These are phyloP conservation scores for Suillus alpinus DNA, from an alignment of 768 basidiomycete species.

Conservation along the genomic window DNA sequence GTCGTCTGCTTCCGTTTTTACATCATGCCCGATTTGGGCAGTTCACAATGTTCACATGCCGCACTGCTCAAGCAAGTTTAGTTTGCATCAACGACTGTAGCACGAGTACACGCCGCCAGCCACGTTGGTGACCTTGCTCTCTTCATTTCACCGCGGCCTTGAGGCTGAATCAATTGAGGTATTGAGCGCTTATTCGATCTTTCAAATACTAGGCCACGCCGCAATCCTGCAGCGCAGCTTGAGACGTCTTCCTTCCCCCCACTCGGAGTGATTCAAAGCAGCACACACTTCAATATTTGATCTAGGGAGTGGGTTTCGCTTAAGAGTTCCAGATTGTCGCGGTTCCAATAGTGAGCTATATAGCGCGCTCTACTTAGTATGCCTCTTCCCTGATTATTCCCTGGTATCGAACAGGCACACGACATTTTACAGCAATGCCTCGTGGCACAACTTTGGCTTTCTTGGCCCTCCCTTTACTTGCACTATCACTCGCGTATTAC, in stretches of 20 bases:
- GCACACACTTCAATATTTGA: background rate
- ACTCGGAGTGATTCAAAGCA: background rate
- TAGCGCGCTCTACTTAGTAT: background rate
- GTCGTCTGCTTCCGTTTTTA: background rate
- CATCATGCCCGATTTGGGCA: background rate
- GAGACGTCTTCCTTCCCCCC: background rate
- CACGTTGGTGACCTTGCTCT: constrained; percentile 1
- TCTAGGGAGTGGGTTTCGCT: background rate
- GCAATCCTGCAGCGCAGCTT: background rate
- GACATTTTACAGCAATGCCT: constrained; percentile 16
- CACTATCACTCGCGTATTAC: constrained; percentile 30
- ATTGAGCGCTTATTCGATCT: background rate
- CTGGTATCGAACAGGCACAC: background rate
- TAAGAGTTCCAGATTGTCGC: background rate
- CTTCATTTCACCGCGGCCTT: background rate
- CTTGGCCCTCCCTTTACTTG: constrained; percentile 21
- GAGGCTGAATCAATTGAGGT: background rate
- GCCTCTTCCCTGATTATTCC: background rate
- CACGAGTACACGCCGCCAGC: background rate
- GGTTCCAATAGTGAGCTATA: background rate
- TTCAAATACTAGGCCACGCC: background rate
- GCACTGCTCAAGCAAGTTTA: background rate
- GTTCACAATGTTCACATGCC: background rate
- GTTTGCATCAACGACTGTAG: background rate
- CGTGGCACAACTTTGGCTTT: constrained; percentile 19